Evolutionary conservation across 495 filamentous ascomycete genomes (phyloP).

Genomic region (Amphirosellinia nigrospora): DNA sequence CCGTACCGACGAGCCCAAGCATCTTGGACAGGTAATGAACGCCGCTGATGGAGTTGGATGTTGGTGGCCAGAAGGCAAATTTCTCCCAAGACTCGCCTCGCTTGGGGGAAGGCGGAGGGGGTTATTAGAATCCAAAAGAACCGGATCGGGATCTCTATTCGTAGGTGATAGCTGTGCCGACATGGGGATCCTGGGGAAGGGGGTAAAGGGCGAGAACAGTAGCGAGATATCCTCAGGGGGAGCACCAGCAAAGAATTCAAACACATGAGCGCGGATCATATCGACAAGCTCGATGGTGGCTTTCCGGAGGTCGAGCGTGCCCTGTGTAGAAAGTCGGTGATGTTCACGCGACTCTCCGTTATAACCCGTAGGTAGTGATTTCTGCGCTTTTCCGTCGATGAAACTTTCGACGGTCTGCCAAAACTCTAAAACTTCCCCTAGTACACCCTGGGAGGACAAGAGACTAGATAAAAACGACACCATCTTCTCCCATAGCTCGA

Average conservation of each 20-base stretch:
- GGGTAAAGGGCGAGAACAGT: constrained; percentile 78
- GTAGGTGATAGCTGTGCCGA: constrained; percentile 54
- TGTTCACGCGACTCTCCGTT: constrained; percentile 84
- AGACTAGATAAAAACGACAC: constrained; percentile 74
- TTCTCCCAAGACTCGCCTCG: constrained; percentile 87
- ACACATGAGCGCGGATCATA: constrained; percentile 77
- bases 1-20: constrained; percentile 81
- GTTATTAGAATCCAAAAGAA: constrained; percentile 78
- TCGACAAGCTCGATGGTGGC: constrained; percentile 80
- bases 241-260: constrained; percentile 83
- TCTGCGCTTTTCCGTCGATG: constrained; percentile 84
- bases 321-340: constrained; percentile 77
- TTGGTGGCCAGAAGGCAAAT: constrained; percentile 95
- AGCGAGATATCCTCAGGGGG: constrained; percentile 89
- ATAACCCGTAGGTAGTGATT: constrained; percentile 78
- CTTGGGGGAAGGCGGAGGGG: constrained; percentile 77
- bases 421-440: constrained; percentile 90
- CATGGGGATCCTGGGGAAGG: constrained; percentile 71
- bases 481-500: constrained; percentile 90
- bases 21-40: constrained; percentile 85
- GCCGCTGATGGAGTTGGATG: constrained; percentile 86
- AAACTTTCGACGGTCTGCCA: constrained; percentile 93
- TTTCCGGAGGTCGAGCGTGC: constrained; percentile 73
- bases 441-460: constrained; percentile 73
- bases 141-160: constrained; percentile 68